phyloP scores from a whole-genome alignment of 768 basidiomycete genomes.

The Agrocybe pediades region DNA sequence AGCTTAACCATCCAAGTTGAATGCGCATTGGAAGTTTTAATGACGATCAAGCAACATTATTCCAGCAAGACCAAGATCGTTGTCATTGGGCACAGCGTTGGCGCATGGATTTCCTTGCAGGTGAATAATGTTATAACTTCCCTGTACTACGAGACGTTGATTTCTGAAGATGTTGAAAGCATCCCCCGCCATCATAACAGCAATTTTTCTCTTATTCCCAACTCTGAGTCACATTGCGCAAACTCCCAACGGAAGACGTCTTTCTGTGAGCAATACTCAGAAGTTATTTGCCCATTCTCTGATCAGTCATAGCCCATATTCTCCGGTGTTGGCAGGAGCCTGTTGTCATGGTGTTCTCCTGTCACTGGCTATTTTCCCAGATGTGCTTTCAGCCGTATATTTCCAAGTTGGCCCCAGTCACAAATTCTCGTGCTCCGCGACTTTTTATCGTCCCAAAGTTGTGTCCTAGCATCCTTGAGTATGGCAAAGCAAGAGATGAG shows the following conservation, averaged over 20 bases:
- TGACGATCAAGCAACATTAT: constrained; percentile 38
- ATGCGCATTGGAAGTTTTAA: constrained; percentile 55
- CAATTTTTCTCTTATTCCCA: constrained; percentile 68
- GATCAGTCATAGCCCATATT: constrained; percentile 43
- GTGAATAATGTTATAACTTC: constrained; percentile 41
- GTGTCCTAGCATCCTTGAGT: constrained; percentile 52
- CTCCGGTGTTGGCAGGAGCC: constrained; percentile 40
- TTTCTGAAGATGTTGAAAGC: constrained; percentile 50
- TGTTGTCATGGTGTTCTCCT: constrained; percentile 47
- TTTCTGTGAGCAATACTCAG: constrained; percentile 49
- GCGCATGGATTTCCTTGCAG: constrained; percentile 69
- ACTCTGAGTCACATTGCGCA: constrained; percentile 62
- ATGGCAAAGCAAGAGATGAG: constrained; percentile 76
- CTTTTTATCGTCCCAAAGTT: constrained; percentile 52
- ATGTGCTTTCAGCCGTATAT: constrained; percentile 41
- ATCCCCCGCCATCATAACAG: constrained; percentile 35
- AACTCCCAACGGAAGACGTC: constrained; percentile 62
- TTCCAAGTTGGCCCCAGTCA: constrained; percentile 49
- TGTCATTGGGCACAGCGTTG: constrained; percentile 70
- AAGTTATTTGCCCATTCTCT: background rate
- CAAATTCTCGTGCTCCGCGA: constrained; percentile 48
- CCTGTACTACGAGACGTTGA: background rate
- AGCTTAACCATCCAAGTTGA: constrained; percentile 53
- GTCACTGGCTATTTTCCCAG: constrained; percentile 41
- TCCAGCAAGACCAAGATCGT: constrained; percentile 39